phyloP scores from a whole-genome alignment of 495 filamentous ascomycete species.

The Penicillium angulare region DNA sequence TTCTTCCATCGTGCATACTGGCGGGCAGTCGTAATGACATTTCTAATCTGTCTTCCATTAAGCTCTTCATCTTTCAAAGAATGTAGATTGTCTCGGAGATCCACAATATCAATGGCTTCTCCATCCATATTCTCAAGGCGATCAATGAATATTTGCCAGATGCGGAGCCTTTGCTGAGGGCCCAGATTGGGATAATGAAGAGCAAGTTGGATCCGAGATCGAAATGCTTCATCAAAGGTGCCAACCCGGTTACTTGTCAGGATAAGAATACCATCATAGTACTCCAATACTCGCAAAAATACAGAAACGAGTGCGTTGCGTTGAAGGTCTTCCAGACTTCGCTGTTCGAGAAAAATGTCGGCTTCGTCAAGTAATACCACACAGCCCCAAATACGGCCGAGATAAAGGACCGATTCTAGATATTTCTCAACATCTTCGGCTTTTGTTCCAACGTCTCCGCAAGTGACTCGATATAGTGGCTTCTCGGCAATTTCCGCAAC shows the following conservation, averaged over 20 bases:
- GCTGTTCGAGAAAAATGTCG: conserved; percentile 54
- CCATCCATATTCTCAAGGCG: conserved; percentile 8
- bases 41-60: conserved; percentile 38
- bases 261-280: conserved; percentile 47
- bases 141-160: conserved; percentile 41
- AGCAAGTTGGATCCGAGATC: conserved; percentile 48
- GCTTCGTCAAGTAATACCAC: conserved; percentile 58
- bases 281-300: conserved; percentile 58
- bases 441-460: conserved; percentile 37
- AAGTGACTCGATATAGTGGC: conserved; percentile 31
- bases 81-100: conserved; percentile 11
- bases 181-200: conserved; percentile 32
- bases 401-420: conserved; percentile 36
- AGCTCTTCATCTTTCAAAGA: conserved; percentile 24
- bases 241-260: conserved; percentile 44
- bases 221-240: conserved; percentile 50
- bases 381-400: conserved; percentile 45
- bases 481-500: conserved; percentile 26
- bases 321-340: conserved; percentile 35
- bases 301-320: conserved; percentile 52
- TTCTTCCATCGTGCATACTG: conserved; percentile 18
- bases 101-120: conserved; percentile 5
- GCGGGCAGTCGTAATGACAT: conserved; percentile 22
- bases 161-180: conserved; percentile 18
- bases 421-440: conserved; percentile 39